A percentile compares a stretch with the other conserved stretches of the same genome.
These are phyloP conservation scores for Cryptococcus floricola DNA, from an alignment of 1,284 basidiomycete species.

Conservation along the genomic window DNA sequence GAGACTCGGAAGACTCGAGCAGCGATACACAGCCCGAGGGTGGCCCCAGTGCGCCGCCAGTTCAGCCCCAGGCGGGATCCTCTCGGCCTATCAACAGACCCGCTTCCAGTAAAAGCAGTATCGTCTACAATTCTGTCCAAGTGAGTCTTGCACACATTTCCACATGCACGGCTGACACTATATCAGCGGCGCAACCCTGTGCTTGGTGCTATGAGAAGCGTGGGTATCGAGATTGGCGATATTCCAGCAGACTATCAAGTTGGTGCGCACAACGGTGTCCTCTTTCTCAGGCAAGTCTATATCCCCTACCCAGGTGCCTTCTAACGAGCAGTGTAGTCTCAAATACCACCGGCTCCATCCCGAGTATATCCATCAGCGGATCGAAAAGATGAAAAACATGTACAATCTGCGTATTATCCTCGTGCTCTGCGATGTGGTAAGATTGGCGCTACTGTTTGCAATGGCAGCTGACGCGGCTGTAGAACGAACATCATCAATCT, in stretches of 20 bases:
- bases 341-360: conserved; percentile 96
- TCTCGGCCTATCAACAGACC: conserved; percentile 23
- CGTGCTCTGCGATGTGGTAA: conserved; percentile 85
- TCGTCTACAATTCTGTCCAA: conserved; percentile 66
- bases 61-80: conserved; percentile 4
- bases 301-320: not conserved
- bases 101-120: conserved; percentile 51
- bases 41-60: conserved; percentile 1
- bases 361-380: conserved; percentile 91
- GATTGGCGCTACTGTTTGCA: too few relatives aligned
- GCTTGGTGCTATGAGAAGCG: conserved; percentile 75
- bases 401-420: conserved; percentile 86
- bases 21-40: not conserved
- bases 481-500: conserved; percentile 72
- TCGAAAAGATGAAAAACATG: conserved; percentile 74
- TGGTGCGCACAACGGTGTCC: conserved; percentile 87
- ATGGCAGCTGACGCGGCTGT: too few relatives aligned
- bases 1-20: not conserved
- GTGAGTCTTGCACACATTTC: conserved; percentile 45
- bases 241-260: conserved; percentile 92
- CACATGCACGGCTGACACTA: conserved; percentile 17
- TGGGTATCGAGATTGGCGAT: conserved; percentile 92
- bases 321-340: conserved; percentile 56
- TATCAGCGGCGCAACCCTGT: conserved; percentile 82
- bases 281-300: conserved; percentile 72